Percentiles rank a stretch among this genome's conserved stretches.
phyloP scores from a whole-genome alignment of 2,329 filamentous ascomycete species.

The Alternaria consortialis region DNA sequence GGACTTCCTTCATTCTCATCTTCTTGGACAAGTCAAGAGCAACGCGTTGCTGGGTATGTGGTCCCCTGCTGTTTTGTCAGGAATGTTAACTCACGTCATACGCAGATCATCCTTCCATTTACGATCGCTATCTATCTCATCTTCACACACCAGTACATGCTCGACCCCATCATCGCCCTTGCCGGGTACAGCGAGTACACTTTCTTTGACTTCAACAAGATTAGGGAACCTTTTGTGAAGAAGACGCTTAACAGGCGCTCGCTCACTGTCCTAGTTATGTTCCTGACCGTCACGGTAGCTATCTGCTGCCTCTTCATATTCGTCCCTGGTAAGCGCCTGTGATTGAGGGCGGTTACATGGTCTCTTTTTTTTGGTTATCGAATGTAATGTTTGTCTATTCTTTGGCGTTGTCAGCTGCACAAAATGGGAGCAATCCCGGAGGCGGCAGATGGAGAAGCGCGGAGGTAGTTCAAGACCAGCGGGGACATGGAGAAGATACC shows the following conservation, averaged over 20 bases:
- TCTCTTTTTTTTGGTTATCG: slow-evolving; percentile 5
- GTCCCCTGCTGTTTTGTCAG: not conserved
- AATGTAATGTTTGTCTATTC: slow-evolving; percentile 33
- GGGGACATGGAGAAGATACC: slow-evolving; percentile 23
- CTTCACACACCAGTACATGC: slow-evolving; percentile 88
- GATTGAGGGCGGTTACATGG: slow-evolving; percentile 3
- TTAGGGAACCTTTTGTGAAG: slow-evolving; percentile 90
- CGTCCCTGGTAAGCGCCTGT: slow-evolving; percentile 87
- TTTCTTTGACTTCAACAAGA: slow-evolving; percentile 86
- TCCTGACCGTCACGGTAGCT: slow-evolving; percentile 79
- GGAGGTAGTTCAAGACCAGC: slow-evolving; percentile 15
- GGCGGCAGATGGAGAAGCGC: slow-evolving; percentile 6
- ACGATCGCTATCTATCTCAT: slow-evolving; percentile 81
- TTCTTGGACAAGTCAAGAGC: slow-evolving; percentile 80
- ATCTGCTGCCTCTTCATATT: slow-evolving; percentile 91
- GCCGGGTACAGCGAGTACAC: slow-evolving; percentile 96
- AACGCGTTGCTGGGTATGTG: slow-evolving; percentile 84
- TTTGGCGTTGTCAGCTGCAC: slow-evolving; percentile 23
- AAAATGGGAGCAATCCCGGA: slow-evolving; percentile 4
- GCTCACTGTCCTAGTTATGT: slow-evolving; percentile 79
- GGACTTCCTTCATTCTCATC: slow-evolving; percentile 92
- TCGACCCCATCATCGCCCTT: slow-evolving; percentile 90
- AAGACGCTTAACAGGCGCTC: slow-evolving; percentile 85
- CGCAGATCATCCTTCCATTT: slow-evolving; percentile 83
- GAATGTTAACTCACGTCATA: not conserved